Percentiles rank a stretch among this genome's conserved stretches.
phyloP scores from a whole-genome alignment of 1,284 basidiomycete genomes.

The Schizophyllum amplum region DNA sequence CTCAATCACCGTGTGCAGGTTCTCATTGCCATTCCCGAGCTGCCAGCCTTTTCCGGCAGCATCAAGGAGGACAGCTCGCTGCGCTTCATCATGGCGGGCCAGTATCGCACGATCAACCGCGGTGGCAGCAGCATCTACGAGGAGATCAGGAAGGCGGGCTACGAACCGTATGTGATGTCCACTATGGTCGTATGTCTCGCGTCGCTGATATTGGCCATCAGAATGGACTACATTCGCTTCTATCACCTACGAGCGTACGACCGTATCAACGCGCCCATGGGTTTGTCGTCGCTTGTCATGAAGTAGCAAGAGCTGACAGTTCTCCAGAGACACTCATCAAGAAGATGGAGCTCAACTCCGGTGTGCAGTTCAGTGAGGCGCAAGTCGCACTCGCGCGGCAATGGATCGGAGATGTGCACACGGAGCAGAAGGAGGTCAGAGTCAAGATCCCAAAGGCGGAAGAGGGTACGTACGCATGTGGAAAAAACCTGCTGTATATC shows the following conservation, averaged over 20 bases:
- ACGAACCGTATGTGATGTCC: conserved; percentile 60
- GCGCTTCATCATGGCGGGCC: conserved; percentile 78
- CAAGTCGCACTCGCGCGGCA: conserved; percentile 82
- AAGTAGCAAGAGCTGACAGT: background rate
- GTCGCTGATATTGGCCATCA: conserved; percentile 22
- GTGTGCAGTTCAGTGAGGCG: conserved; percentile 77
- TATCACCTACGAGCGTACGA: conserved; percentile 90
- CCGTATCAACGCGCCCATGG: conserved; percentile 76
- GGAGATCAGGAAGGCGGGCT: conserved; percentile 69
- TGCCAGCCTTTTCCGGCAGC: conserved; percentile 78
- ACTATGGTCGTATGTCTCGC: background rate
- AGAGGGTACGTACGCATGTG: too few relatives aligned
- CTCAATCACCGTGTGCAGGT: conserved; percentile 34
- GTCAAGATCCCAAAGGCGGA: conserved; percentile 39
- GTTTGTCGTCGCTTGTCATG: conserved; percentile 23
- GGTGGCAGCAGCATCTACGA: conserved; percentile 86
- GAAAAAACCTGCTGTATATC: too few relatives aligned
- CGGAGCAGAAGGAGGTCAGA: conserved; percentile 42
- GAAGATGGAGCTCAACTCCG: conserved; percentile 65
- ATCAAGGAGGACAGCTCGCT: conserved; percentile 64
- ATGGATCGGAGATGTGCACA: conserved; percentile 54
- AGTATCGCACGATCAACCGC: conserved; percentile 82
- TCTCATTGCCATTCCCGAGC: conserved; percentile 75
- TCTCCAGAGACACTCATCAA: conserved; percentile 46
- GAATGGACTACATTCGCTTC: conserved; percentile 75